phyloP scores from a whole-genome alignment of 2,329 filamentous ascomycete genomes.

The Talaromyces amestolkiae region DNA sequence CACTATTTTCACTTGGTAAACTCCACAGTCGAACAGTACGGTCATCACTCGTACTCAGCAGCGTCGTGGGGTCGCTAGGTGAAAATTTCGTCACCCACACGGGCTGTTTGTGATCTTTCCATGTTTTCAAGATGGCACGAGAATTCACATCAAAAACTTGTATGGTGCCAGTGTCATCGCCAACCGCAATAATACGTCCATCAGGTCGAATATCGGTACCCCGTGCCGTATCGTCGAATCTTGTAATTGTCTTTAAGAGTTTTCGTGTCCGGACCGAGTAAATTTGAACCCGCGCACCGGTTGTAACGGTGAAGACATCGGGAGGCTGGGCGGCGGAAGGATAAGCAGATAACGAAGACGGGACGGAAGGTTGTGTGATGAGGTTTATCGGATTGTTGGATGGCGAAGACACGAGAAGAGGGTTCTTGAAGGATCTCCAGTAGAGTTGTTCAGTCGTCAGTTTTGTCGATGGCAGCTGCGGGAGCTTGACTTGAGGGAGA shows the following conservation, averaged over 20 bases:
- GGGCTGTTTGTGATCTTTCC: constrained; percentile 90
- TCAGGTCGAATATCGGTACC: constrained; percentile 86
- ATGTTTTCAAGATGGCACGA: constrained; percentile 89
- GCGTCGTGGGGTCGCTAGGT: constrained; percentile 77
- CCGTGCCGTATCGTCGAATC: constrained; percentile 88
- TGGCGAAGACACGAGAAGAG: constrained; percentile 83
- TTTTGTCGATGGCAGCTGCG: constrained; percentile 71
- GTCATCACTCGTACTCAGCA: constrained; percentile 91
- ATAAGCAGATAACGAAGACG: constrained; percentile 43
- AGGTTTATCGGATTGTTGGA: constrained; percentile 87
- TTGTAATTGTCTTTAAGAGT: constrained; percentile 86
- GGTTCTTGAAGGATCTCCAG: constrained; percentile 93
- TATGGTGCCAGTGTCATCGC: constrained; percentile 85
- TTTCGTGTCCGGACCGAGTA: constrained; percentile 91
- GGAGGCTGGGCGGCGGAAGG: constrained; percentile 48
- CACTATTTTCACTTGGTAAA: constrained; percentile 73
- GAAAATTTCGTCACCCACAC: constrained; percentile 91
- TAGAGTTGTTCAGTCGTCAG: constrained; percentile 90
- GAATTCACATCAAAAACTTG: constrained; percentile 93
- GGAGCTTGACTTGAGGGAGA: constrained; percentile 76
- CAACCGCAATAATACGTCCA: constrained; percentile 83
- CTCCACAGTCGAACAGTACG: constrained; percentile 93
- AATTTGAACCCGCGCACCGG: constrained; percentile 86
- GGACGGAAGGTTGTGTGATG: constrained; percentile 68
- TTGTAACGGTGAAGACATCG: constrained; percentile 82